phyloP scores from a whole-genome alignment of 495 filamentous ascomycete species.

The Hypomontagnella monticulosa region DNA sequence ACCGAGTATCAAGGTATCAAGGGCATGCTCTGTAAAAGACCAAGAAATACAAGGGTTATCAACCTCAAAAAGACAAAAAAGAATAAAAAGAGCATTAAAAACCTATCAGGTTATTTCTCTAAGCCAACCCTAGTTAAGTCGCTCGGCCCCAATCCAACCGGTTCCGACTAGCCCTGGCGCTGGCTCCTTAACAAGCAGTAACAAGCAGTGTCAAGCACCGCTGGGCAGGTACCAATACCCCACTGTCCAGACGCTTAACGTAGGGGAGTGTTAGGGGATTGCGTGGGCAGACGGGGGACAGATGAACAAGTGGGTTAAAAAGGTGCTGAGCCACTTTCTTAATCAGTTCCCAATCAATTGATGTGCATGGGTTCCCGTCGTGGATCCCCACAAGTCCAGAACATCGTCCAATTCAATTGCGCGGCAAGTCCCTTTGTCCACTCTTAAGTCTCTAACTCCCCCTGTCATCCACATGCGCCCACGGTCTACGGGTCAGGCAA shows the following conservation, averaged over 20 bases:
- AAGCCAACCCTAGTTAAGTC: background rate
- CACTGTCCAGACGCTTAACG: slow-evolving; percentile 30
- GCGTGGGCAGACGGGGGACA: background rate
- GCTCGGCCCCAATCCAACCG: background rate
- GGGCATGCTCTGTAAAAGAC: background rate
- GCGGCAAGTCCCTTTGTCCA: slow-evolving; percentile 17
- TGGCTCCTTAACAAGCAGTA: slow-evolving; percentile 13
- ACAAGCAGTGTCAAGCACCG: too few species aligned
- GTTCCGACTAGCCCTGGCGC: slow-evolving; percentile 17
- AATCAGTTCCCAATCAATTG: slow-evolving; percentile 20
- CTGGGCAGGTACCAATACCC: background rate
- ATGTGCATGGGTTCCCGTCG: slow-evolving; percentile 8
- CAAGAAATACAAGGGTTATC: too few species aligned
- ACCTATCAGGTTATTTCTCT: too few species aligned
- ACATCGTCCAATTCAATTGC: slow-evolving; percentile 17
- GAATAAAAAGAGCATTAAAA: background rate
- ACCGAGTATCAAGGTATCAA: background rate
- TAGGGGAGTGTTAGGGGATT: slow-evolving; percentile 18
- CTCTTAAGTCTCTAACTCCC: background rate
- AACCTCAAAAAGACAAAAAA: background rate
- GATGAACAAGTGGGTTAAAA: slow-evolving; percentile 6
- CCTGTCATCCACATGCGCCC: too few species aligned
- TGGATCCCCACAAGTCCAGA: slow-evolving; percentile 20
- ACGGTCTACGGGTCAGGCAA: too few species aligned
- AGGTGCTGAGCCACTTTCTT: slow-evolving; percentile 20